Evolutionary conservation across 192 early-diverging fungal genomes (phyloP).

Genomic region (Coemansia sp.): DNA sequence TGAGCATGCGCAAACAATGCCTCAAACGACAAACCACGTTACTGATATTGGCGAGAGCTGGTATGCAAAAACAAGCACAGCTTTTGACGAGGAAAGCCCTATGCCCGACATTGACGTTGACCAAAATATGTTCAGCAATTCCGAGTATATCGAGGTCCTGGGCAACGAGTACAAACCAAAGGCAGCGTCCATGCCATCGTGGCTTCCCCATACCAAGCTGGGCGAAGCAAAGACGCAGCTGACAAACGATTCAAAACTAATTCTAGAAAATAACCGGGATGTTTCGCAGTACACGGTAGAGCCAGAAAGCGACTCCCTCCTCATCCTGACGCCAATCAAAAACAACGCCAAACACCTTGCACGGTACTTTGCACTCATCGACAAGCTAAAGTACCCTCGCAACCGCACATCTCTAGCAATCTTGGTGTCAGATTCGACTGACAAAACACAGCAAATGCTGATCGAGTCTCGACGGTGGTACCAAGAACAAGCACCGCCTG

Average conservation of each 20-base stretch:
- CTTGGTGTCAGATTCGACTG: constrained; percentile 62
- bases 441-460: constrained; percentile 60
- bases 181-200: constrained; percentile 34
- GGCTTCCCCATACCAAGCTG: constrained; percentile 22
- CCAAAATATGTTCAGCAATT: not conserved
- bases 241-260: constrained; percentile 31
- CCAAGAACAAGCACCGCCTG: constrained; percentile 41
- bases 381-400: constrained; percentile 61
- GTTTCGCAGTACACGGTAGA: constrained; percentile 29
- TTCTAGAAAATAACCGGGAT: constrained; percentile 30
- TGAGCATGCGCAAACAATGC: not conserved
- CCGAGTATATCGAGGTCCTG: constrained; percentile 37
- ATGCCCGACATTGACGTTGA: not conserved
- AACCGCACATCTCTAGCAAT: constrained; percentile 66
- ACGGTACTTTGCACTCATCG: constrained; percentile 61
- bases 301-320: constrained; percentile 40
- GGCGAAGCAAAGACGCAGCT: not conserved
- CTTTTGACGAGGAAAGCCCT: not conserved
- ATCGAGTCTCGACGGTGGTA: constrained; percentile 44
- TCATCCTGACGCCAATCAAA: constrained; percentile 70
- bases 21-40: not conserved
- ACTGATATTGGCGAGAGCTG: not conserved
- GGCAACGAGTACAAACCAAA: constrained; percentile 33
- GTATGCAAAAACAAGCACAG: constrained; percentile 5
- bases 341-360: constrained; percentile 60